Evolutionary conservation across 495 filamentous ascomycete genomes (phyloP), one percentile per base, ranked within the genome.

Genomic region (Hamigera avellanea): DNA sequence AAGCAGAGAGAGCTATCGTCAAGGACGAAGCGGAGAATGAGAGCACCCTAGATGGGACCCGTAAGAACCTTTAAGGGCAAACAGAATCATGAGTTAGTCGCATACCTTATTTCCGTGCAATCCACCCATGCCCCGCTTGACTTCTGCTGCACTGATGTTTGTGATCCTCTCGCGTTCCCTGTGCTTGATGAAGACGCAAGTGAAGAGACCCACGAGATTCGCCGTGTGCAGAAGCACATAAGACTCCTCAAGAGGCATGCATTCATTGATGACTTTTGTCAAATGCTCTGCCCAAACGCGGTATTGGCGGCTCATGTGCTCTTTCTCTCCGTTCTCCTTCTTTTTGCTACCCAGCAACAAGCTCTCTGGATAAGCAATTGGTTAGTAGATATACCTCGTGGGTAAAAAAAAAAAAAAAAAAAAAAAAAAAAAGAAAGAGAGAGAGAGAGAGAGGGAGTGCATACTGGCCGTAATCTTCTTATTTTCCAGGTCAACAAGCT

Each of bases 291-390:
- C 72, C 91, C 91, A 98, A 23, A 88, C 84, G 40, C 91, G 82
- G 48, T 98, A 98, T 55, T 95, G 89, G 41, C 89, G 87, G 61
- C 83, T 89, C 85, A 96, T 95, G 43, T 86, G 81, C 51, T 95
- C 88, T 45, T 88, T 84, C 43, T 89, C 86, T 0, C 80, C 64
- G 12, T 77, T 74, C 38, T 93, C 86, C 50, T 93, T 95, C 66
- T 94, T 95, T 60, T 93, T 96, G 48, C 67, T 65, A 17, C 57
- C 50, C 30, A 62, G 33, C 36, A 85, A 66, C 42, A 86, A 71
- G 29, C 78, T 78, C 60, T 84, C 71, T 76, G 55, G 6, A 32
- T 17, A 15, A 8, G 5, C 13, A 8, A n/a, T 32, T 60, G 44
- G 56, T 60, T 50, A 43, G 21, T 18, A 12, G n/a, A 26, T 5